These are phyloP conservation scores for Annona cherimola DNA, from an alignment of 164 flowering plant genomes.

Conservation along the genomic window DNA sequence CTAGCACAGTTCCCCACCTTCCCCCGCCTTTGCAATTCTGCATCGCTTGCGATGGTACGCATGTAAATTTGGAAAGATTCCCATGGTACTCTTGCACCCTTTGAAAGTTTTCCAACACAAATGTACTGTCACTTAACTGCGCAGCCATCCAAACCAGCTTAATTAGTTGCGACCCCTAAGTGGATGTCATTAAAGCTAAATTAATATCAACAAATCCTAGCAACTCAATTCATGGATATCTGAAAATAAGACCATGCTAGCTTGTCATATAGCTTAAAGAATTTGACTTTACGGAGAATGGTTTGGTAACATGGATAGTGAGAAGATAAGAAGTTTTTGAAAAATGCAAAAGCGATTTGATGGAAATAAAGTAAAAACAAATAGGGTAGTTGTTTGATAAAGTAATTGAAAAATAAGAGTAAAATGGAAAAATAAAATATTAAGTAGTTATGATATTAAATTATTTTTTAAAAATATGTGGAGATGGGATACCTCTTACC, in stretches of 20 bases:
- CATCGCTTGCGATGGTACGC: neutral
- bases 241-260: neutral
- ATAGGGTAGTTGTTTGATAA: no score
- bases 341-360: no score
- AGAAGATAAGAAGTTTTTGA: no score
- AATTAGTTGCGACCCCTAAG: neutral
- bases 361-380: no score
- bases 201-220: neutral
- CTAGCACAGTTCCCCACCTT: conserved; percentile 1
- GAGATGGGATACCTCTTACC: no score
- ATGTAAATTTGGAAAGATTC: neutral
- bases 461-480: no score
- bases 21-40: neutral
- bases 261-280: no score
- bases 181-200: neutral
- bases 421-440: no score
- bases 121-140: neutral
- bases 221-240: neutral
- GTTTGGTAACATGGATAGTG: no score
- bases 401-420: no score
- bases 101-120: neutral
- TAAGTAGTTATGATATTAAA: no score
- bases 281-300: no score
- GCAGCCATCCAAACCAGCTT: neutral
- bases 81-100: neutral